phyloP scores from a whole-genome alignment of 192 early-diverging fungal genomes.

The Phlyctochytrium planicorne region DNA sequence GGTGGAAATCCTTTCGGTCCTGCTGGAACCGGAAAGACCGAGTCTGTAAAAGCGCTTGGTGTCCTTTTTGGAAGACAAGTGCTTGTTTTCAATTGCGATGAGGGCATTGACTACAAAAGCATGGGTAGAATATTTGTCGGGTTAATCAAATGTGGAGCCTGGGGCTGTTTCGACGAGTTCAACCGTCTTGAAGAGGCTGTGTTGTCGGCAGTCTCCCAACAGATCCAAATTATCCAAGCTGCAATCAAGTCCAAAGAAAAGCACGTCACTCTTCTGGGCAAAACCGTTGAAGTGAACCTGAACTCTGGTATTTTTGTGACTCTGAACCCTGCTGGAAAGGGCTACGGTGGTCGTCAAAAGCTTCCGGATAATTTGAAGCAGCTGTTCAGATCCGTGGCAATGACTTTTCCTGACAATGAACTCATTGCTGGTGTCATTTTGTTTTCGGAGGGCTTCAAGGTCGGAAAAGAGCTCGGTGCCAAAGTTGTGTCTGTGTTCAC shows the following conservation, averaged over 20 bases:
- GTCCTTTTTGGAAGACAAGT: conserved; percentile 60
- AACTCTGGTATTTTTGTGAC: conserved; percentile 66
- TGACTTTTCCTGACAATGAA: conserved; percentile 64
- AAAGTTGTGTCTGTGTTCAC: conserved; percentile 60
- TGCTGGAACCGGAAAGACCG: conserved; percentile 62
- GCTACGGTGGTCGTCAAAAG: conserved; percentile 61
- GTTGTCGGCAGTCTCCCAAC: conserved; percentile 61
- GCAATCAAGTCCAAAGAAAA: conserved; percentile 45
- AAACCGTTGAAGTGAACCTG: conserved; percentile 44
- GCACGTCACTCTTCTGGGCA: conserved; percentile 42
- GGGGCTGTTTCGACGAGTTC: conserved; percentile 68
- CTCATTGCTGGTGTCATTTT: conserved; percentile 60
- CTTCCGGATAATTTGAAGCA: conserved; percentile 64
- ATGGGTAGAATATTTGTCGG: conserved; percentile 67
- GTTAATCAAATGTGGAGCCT: conserved; percentile 60
- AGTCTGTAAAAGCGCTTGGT: conserved; percentile 59
- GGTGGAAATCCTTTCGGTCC: conserved; percentile 66
- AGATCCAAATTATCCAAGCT: conserved; percentile 62
- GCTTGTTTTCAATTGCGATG: conserved; percentile 64
- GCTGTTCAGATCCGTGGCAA: conserved; percentile 59
- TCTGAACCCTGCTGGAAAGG: conserved; percentile 62
- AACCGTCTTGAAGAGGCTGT: conserved; percentile 61
- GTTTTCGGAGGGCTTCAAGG: conserved; percentile 59
- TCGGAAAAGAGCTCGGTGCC: conserved; percentile 51
- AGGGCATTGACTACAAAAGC: conserved; percentile 65